Base-by-base conservation (phyloP, 208 protist genomes). In the Trypanosoma conorhini region DNA sequence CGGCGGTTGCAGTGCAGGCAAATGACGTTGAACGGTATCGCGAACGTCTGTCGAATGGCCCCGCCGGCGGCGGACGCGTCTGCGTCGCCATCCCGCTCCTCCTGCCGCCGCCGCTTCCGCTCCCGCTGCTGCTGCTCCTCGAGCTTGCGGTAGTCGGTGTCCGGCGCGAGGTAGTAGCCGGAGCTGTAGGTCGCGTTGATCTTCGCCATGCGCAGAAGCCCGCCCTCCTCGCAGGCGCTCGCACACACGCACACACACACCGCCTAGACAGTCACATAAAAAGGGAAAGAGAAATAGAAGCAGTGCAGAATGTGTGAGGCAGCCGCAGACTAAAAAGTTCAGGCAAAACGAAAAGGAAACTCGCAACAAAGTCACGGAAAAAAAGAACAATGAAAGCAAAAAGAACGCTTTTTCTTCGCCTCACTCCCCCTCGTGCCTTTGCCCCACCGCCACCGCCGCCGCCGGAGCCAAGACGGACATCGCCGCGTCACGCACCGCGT, bases 141-240 rank as follows among this genome's bases (percentile, higher is more conserved):
- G 13, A 95, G 81, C 42, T 89, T 91, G 38, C 89, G 86, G 73
- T 87, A 92, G 68, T 95, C 89, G 4, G 81, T 85, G 77, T 95
- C 89, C 3, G 80, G 87, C 35, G 77, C 80, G 51, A 95, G 76
- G 74, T 93, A 95, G 79, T 93, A 92, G 55, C 89, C 89, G 15
- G 83, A 89, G 71, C 87, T 87, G 74, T 93, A 95, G 10, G 89
- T 95, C 24, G 89, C 85, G 59, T 95, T 95, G 55, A 95, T 95
- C 64, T 95, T 95, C 21, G 87, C 83, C 89, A 95, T 95, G 7
- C 31, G 55, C 21, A 19, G 21, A 35, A 35, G 38, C 5, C 19
- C 5, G 24, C 4, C 26, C 19, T 28, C 50, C 26, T 54, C 1
- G 22, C n/a, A 8, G 48, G 19, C 33, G 33, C 9, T 12, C 42